phyloP scores from a whole-genome alignment of 352 stramenopile species.

The Phytophthora kernoviae region DNA sequence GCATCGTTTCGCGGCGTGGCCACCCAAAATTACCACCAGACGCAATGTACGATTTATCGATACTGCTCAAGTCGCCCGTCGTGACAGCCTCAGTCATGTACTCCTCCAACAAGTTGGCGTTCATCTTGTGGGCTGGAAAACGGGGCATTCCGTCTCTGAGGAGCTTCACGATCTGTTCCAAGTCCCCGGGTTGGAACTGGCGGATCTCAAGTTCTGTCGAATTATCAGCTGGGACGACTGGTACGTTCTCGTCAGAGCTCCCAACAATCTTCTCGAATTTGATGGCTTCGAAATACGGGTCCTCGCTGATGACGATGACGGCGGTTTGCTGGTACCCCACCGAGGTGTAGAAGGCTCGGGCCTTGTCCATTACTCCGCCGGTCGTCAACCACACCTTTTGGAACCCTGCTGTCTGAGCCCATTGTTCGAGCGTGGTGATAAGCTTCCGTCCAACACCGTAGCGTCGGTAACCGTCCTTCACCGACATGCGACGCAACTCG shows the following conservation, averaged over 20 bases:
- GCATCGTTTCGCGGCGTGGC: conserved; percentile 9
- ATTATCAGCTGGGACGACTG: too few relatives aligned
- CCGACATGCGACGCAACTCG: conserved; percentile 49
- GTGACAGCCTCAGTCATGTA: conserved; percentile 16
- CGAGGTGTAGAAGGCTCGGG: conserved; percentile 35
- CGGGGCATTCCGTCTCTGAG: conserved; percentile 28
- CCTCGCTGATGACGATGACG: conserved; percentile 17
- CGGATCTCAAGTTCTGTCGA: conserved; percentile 11
- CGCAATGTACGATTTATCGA: conserved; percentile 20
- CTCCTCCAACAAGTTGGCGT: conserved; percentile 11
- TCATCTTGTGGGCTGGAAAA: conserved; percentile 25
- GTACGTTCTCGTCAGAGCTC: background rate
- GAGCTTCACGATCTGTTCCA: conserved; percentile 17
- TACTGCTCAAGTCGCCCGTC: conserved; percentile 23
- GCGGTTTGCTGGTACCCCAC: conserved; percentile 29
- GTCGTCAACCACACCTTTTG: conserved; percentile 44
- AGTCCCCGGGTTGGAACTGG: conserved; percentile 21
- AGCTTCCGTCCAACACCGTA: conserved; percentile 42
- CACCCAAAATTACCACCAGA: conserved; percentile 33
- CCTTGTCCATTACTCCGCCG: conserved; percentile 28
- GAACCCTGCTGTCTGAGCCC: conserved; percentile 26
- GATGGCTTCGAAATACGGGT: conserved; percentile 33
- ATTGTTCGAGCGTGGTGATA: conserved; percentile 44
- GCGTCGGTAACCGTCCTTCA: conserved; percentile 38
- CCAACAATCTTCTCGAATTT: conserved; percentile 32